Percentiles rank a stretch among this genome's conserved stretches.
phyloP scores from a whole-genome alignment of 2,329 filamentous ascomycete genomes.

The Alternaria tenuissima region DNA sequence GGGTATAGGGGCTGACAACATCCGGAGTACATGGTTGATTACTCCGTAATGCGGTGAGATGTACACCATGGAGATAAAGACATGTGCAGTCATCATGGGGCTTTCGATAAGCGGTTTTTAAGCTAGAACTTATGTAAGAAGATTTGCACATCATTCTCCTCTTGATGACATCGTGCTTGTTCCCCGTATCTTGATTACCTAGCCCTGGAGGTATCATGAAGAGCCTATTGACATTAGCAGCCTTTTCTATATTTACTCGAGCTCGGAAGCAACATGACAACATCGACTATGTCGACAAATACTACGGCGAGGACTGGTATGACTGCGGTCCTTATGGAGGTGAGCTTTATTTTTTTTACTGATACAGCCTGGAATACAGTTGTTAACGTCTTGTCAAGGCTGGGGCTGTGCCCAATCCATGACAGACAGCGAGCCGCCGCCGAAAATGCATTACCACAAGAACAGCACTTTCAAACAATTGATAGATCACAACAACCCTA shows the following conservation, averaged over 20 bases:
- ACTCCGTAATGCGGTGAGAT: neutral
- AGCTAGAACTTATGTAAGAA: neutral
- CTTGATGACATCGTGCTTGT: neutral
- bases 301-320: constrained; percentile 1
- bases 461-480: constrained; percentile 2
- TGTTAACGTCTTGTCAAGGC: neutral
- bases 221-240: neutral
- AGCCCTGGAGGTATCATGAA: neutral
- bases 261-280: neutral
- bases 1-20: neutral
- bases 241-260: neutral
- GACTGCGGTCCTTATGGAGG: neutral
- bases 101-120: neutral
- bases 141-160: neutral
- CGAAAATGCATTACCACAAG: neutral
- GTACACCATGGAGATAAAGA: neutral
- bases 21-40: neutral
- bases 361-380: neutral
- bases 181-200: neutral
- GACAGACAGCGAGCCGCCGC: neutral
- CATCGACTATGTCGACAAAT: neutral
- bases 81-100: neutral
- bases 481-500: neutral
- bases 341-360: neutral
- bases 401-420: neutral